Evolutionary conservation across 106 monocot genomes (phyloP), one percentile per base, ranked within the genome.

Genomic region (Agapanthus africanus): DNA sequence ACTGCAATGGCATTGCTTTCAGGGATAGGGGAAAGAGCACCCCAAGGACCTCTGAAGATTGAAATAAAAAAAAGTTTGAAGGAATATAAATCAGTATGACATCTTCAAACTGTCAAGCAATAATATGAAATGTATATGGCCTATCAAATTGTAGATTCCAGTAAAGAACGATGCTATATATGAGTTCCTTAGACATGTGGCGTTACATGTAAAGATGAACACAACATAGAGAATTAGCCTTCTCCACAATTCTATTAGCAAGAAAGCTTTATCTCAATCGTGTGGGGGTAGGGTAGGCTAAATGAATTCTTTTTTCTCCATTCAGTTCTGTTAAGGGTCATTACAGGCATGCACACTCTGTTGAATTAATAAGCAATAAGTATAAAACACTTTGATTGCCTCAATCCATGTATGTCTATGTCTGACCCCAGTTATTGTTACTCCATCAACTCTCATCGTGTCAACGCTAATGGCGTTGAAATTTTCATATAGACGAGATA

Each of bases 1-100:
- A 90, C 70, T 37, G 93, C 87, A 68, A 99, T 90, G 40, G 99
- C 89, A 87, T 99, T 99, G 61, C 76, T 99, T 81, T 99, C 99
- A 52, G 99, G 99, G 65, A 93, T 79, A 59, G 99, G 85, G 39
- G 92, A 99, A 56, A 80, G 82, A 52, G 92, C 80, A 73, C 80
- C 81, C 99, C 99, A 99, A 42, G 99, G 90, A 73, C 91, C 92
- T 73, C 99, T 99, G 35, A 66, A 40, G 42, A 42, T 10, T 28
- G 47, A 67, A n/a, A 36, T 33, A 16, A 54, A 30, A 51, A 62
- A n/a, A 3, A n/a, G n/a, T n/a, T n/a, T n/a, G n/a, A n/a, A n/a
- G n/a, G n/a, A n/a, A n/a, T n/a, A 65, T 26, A 61, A 27, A 31
- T n/a, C 28, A 40, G 33, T 54, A 66, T 41, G 42, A 27, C 4